These are phyloP conservation scores for Aspergillus coremiiformis DNA, from an alignment of 495 filamentous ascomycete genomes.

Conservation along the genomic window DNA sequence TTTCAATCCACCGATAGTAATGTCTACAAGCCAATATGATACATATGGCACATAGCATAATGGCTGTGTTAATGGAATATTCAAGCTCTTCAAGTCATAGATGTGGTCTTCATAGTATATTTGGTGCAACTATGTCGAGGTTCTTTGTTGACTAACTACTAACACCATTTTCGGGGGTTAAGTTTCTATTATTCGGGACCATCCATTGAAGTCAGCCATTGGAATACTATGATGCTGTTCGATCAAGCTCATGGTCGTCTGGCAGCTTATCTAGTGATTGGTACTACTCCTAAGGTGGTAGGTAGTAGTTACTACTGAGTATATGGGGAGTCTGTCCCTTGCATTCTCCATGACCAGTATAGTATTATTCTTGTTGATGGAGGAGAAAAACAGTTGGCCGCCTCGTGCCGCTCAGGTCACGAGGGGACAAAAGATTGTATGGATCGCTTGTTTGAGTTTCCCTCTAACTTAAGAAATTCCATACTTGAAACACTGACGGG, in stretches of 20 bases:
- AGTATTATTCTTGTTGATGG: not conserved
- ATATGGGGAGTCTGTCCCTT: constrained; percentile 10
- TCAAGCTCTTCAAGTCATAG: no score
- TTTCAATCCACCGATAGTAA: no score
- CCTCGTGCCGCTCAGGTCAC: constrained; percentile 16
- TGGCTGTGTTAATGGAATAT: no score
- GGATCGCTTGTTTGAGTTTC: not conserved
- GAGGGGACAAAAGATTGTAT: constrained; percentile 8
- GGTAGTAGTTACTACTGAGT: no score
- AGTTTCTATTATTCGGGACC: not conserved
- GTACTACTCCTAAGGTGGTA: no score
- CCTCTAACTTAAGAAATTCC: not conserved
- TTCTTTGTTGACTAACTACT: not conserved
- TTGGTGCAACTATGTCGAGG: not conserved
- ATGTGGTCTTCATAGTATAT: not conserved
- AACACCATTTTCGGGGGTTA: not conserved
- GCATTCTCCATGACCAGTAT: constrained; percentile 14
- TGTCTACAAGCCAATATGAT: no score
- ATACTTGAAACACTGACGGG: not conserved
- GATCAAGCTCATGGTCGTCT: constrained; percentile 22
- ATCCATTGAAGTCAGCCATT: not conserved
- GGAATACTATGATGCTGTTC: constrained; percentile 18
- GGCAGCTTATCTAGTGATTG: constrained; percentile 16
- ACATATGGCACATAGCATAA: no score
- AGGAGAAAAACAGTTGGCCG: not conserved